These are phyloP conservation scores for Colletotrichum higginsianum DNA, from an alignment of 2,329 filamentous ascomycete genomes.

Conservation along the genomic window DNA sequence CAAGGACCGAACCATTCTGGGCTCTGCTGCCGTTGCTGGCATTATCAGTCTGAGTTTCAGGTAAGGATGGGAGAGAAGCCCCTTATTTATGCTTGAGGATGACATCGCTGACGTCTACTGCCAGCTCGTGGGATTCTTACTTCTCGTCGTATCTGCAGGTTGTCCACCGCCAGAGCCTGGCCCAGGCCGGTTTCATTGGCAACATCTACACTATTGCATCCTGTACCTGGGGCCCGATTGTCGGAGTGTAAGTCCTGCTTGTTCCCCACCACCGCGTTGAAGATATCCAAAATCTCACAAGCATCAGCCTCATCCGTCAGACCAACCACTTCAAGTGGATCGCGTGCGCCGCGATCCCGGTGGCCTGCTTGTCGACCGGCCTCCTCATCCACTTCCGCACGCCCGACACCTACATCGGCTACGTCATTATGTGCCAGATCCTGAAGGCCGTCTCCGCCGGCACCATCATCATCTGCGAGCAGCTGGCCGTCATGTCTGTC, in stretches of 20 bases:
- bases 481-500: too few species aligned
- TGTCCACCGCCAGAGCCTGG: slow-evolving; percentile 49
- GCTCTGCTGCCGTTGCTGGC: slow-evolving; percentile 54
- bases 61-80: slow-evolving; percentile 46
- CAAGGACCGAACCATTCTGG: slow-evolving; percentile 47
- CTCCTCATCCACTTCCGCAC: slow-evolving; percentile 56
- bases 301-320: slow-evolving; percentile 55
- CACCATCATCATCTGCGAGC: too few species aligned
- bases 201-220: slow-evolving; percentile 56
- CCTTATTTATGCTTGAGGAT: slow-evolving; percentile 3
- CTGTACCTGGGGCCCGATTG: slow-evolving; percentile 54
- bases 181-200: slow-evolving; percentile 49
- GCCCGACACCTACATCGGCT: slow-evolving; percentile 50
- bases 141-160: slow-evolving; percentile 60
- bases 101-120: slow-evolving; percentile 30
- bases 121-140: slow-evolving; percentile 48
- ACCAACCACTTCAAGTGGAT: slow-evolving; percentile 53
- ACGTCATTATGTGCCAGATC: slow-evolving; percentile 19
- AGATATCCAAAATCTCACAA: slow-evolving; percentile 56
- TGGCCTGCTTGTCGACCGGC: slow-evolving; percentile 49
- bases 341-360: slow-evolving; percentile 49
- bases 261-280: too few species aligned
- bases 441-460: too few species aligned
- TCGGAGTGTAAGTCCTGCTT: slow-evolving; percentile 44
- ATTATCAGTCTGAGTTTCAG: slow-evolving; percentile 59